Evolutionary conservation across 192 early-diverging fungal species (phyloP), one percentile per base, ranked within the genome.

Genomic region (Umbelopsis sp.): DNA sequence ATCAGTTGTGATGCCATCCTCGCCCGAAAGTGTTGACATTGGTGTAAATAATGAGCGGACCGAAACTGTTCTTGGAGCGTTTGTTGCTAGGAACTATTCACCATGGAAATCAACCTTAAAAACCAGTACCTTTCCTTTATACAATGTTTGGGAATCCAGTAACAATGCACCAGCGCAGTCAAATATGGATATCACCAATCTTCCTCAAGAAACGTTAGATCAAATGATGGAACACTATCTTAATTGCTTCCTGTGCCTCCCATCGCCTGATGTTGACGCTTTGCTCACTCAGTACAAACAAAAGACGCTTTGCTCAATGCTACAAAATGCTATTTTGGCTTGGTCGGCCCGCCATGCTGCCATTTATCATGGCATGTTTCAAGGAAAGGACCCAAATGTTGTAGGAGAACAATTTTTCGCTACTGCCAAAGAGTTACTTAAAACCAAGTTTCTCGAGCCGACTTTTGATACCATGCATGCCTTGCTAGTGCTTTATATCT

Each of bases 301-400:
- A 10, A 41, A 52, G 27, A 67, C 46, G 1, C 20, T 66, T 22
- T 66, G 61, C 49, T 69, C 76, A n/a, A 20, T 80, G 12, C 12
- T 80, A 18, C 30, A 48, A 5, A 70, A 80, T 70, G 71, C 78
- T 18, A 48, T 75, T 3, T 64, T 80, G 30, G 65, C 78, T 21
- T 80, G 78, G 78, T 48, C 78, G 2, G 69, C 74, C 10, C 41
- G 78, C 8, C 78, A 80, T 69, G 73, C 74, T n/a, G 73, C 73
- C 13, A 72, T 80, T 11, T 72, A 75, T 46, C 78, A 80, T 44
- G 74, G 64, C 23, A 70, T 72, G 51, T 75, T 80, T 72, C 67
- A 51, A 3, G 78, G 74, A 16, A 67, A 72, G 49, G 74, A 80
- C 66, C 78, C 78, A 46, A 80, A 75, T 41, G 45, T 41, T 13